Percentiles rank a stretch among this genome's conserved stretches.
phyloP scores from a whole-genome alignment of 2,329 filamentous ascomycete species.

The Clarireedia paspali region DNA sequence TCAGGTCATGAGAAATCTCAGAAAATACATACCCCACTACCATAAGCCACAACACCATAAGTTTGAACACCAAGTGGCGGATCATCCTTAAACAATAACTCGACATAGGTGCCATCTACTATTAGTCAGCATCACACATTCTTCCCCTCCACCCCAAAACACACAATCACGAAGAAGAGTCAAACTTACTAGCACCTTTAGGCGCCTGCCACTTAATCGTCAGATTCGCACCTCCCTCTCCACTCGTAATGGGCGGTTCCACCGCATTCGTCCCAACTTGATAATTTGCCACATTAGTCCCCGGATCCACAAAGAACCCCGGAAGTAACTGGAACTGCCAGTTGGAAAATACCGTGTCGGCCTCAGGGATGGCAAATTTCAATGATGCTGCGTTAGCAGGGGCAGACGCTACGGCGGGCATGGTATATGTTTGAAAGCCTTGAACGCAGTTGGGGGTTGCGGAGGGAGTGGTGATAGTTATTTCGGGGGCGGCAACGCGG shows the following conservation, averaged over 20 bases:
- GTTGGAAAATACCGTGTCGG: background rate
- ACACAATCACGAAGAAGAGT: background rate
- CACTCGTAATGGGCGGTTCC: background rate
- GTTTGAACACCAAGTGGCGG: conserved; percentile 1
- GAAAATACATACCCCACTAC: background rate
- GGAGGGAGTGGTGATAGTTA: background rate
- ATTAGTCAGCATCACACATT: background rate
- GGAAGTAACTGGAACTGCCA: background rate
- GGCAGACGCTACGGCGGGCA: background rate
- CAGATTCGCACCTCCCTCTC: background rate
- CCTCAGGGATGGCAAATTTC: conserved; percentile 2
- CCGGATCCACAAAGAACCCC: background rate
- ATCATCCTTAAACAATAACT: background rate
- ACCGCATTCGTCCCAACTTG: background rate
- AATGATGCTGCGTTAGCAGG: background rate
- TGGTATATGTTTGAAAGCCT: conserved; percentile 3
- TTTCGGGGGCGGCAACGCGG: conserved; percentile 1
- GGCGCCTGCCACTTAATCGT: conserved; percentile 2
- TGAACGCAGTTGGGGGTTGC: background rate
- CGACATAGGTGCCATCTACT: conserved; percentile 1
- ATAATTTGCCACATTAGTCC: background rate
- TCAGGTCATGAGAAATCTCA: background rate
- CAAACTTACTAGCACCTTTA: background rate
- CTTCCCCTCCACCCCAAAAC: background rate
- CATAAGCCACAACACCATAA: background rate